Percentiles rank a stretch among this genome's conserved stretches.
Conservation (phyloP, 257 asterid species). For the Solanum pimpinellifolium region DNA sequence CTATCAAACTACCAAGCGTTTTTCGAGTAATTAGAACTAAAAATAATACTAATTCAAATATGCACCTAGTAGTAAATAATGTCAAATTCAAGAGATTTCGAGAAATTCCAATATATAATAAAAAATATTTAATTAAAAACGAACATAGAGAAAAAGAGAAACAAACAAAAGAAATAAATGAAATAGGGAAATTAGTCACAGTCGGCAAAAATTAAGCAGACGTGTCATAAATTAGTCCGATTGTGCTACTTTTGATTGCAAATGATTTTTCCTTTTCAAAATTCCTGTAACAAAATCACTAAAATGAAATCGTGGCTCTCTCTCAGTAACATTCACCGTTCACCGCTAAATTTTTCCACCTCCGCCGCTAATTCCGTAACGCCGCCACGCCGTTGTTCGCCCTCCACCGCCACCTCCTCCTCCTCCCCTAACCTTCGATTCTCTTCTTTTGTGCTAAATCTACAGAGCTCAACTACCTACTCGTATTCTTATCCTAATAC, state of each 20-base stretch:
- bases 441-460: constrained; percentile 4
- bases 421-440: not conserved
- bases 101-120: not conserved
- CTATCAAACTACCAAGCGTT: not conserved
- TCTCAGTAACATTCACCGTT: constrained; percentile 3
- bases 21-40: not conserved
- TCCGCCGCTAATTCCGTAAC: not conserved
- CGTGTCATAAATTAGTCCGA: not conserved
- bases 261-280: not conserved
- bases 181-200: not conserved
- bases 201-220: not conserved
- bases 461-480: constrained; percentile 21
- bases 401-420: not conserved
- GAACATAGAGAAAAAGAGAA: not conserved
- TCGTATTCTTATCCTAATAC: constrained; percentile 9
- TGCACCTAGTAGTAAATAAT: not conserved
- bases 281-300: not conserved
- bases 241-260: not conserved
- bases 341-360: not conserved
- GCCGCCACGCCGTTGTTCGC: not conserved
- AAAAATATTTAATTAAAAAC: not conserved
- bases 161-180: not conserved
- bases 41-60: not conserved
- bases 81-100: not conserved
- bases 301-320: constrained; percentile 12